phyloP scores from a whole-genome alignment of 1,284 basidiomycete species.

The Mycena citricolor region DNA sequence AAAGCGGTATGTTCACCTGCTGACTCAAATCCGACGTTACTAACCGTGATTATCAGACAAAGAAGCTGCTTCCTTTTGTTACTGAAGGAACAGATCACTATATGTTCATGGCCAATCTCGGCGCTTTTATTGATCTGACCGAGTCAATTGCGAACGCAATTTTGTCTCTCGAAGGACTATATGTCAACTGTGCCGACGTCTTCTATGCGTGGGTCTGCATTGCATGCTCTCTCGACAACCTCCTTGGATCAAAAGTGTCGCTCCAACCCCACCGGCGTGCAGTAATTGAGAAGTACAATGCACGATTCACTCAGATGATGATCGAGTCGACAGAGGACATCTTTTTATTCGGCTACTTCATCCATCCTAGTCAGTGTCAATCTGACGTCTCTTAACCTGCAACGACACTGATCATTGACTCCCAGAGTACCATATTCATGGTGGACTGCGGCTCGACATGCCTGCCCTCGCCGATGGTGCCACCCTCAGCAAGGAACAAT shows the following conservation, averaged over 20 bases:
- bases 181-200: conserved; percentile 29
- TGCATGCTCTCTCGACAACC: conserved; percentile 25
- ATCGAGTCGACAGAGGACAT: conserved; percentile 27
- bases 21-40: not conserved
- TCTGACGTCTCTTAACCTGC: too few species aligned
- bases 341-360: conserved; percentile 28
- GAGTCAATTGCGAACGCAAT: conserved; percentile 25
- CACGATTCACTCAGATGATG: conserved; percentile 31
- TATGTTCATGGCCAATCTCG: conserved; percentile 20
- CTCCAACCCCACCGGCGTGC: conserved; percentile 1
- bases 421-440: not conserved
- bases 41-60: not conserved
- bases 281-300: conserved; percentile 25
- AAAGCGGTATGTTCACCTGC: not conserved
- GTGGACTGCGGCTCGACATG: not conserved
- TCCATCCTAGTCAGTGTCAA: conserved; percentile 26
- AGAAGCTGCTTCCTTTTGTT: not conserved
- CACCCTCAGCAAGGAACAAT: not conserved
- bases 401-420: not conserved
- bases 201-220: conserved; percentile 31
- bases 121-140: conserved; percentile 23
- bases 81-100: conserved; percentile 19
- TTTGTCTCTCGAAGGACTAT: conserved; percentile 28
- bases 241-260: conserved; percentile 14
- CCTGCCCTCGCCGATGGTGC: not conserved